These are phyloP conservation scores for Stenocarpella maydis DNA, from an alignment of 2,329 filamentous ascomycete genomes.

Conservation along the genomic window DNA sequence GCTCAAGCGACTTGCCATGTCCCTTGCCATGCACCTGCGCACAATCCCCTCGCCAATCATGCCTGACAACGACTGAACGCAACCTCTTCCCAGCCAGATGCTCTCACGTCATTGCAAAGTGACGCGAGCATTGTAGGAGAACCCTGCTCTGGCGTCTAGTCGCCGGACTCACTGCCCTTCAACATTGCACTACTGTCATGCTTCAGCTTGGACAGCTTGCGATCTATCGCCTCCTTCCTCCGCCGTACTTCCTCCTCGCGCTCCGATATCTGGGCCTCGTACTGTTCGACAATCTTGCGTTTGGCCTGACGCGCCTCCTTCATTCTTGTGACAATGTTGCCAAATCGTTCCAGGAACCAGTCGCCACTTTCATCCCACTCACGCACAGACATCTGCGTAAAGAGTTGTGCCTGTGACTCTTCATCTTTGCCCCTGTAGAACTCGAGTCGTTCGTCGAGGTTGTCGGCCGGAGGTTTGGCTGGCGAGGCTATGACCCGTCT, in stretches of 20 bases:
- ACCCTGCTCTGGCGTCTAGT: background rate
- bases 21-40: background rate
- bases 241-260: conserved; percentile 63
- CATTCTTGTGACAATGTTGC: conserved; percentile 56
- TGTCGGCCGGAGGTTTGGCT: conserved; percentile 47
- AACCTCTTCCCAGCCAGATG: background rate
- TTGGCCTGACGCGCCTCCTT: conserved; percentile 58
- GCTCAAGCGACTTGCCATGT: conserved; percentile 1
- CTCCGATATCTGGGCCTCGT: conserved; percentile 63
- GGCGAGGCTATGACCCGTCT: conserved; percentile 51
- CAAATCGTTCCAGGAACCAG: conserved; percentile 66
- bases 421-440: conserved; percentile 58
- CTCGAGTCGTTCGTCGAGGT: conserved; percentile 57
- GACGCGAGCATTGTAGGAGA: background rate
- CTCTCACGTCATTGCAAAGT: background rate
- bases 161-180: conserved; percentile 50
- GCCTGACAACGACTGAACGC: background rate
- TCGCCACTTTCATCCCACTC: conserved; percentile 69
- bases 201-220: conserved; percentile 63
- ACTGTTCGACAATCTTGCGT: conserved; percentile 57
- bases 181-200: conserved; percentile 66
- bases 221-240: conserved; percentile 62
- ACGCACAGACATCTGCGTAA: conserved; percentile 59
- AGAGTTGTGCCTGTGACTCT: conserved; percentile 55
- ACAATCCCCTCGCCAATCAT: background rate